phyloP scores from a whole-genome alignment of 2,329 filamentous ascomycete genomes.

The Talaromyces sp. region DNA sequence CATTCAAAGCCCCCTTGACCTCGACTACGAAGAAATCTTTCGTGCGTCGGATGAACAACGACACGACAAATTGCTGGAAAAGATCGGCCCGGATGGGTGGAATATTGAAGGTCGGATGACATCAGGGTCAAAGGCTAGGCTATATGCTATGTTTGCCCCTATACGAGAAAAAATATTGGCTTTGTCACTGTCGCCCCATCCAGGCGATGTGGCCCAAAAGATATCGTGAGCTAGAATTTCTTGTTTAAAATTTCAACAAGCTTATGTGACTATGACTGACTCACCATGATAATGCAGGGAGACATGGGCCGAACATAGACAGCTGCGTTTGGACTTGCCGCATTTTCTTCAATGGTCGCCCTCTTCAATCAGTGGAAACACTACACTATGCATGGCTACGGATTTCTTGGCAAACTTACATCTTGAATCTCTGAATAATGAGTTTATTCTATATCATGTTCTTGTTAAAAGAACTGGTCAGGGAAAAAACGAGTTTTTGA shows the following conservation, averaged over 20 bases:
- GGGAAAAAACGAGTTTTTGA: slow-evolving; percentile 2
- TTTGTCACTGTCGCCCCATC: slow-evolving; percentile 8
- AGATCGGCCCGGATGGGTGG: slow-evolving; percentile 18
- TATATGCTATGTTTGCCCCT: slow-evolving; percentile 7
- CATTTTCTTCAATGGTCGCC: slow-evolving; percentile 7
- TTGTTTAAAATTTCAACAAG: background rate
- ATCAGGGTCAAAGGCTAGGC: slow-evolving; percentile 3
- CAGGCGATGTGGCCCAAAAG: slow-evolving; percentile 4
- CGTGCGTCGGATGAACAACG: slow-evolving; percentile 10
- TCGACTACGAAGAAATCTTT: slow-evolving; percentile 16
- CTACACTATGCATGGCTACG: slow-evolving; percentile 12
- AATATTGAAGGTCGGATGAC: slow-evolving; percentile 13
- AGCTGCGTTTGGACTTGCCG: slow-evolving; percentile 1
- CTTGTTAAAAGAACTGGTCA: slow-evolving; percentile 13
- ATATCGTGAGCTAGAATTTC: slow-evolving; percentile 3
- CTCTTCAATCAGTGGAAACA: slow-evolving; percentile 1
- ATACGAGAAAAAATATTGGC: slow-evolving; percentile 9
- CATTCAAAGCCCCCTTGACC: slow-evolving; percentile 14
- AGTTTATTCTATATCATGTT: slow-evolving; percentile 16
- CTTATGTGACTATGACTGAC: background rate
- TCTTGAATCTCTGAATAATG: slow-evolving; percentile 17
- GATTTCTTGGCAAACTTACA: slow-evolving; percentile 16
- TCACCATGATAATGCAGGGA: background rate
- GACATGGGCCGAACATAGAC: slow-evolving; percentile 4
- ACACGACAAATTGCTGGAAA: slow-evolving; percentile 6